A percentile compares a stretch with the other conserved stretches of the same genome.
phyloP scores from a whole-genome alignment of 495 filamentous ascomycete genomes.

The Melanomma pulvis-pyrius region DNA sequence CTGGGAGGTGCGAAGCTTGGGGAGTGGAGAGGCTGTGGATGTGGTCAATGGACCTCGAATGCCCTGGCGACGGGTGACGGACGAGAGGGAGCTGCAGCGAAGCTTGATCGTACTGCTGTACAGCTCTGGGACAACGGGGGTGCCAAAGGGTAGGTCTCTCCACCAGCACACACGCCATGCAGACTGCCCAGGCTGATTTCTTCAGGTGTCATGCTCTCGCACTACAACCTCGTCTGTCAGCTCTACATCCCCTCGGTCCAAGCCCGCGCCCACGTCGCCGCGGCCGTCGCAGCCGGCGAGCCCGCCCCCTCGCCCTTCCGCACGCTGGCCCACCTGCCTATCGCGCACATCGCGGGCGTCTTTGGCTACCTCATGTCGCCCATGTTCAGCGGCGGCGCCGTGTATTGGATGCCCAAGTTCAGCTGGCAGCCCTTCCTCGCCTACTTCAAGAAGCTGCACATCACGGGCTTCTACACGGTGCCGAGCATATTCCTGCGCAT shows the following conservation, averaged over 20 bases:
- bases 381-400: slow-evolving; percentile 25
- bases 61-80: slow-evolving; percentile 53
- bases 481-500: slow-evolving; percentile 44
- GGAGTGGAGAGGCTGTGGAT: slow-evolving; percentile 27
- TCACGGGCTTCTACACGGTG: slow-evolving; percentile 42
- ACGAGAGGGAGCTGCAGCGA: slow-evolving; percentile 44
- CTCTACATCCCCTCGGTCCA: slow-evolving; percentile 29
- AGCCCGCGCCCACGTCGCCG: slow-evolving; percentile 16
- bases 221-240: slow-evolving; percentile 45
- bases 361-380: slow-evolving; percentile 50
- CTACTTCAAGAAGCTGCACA: slow-evolving; percentile 36
- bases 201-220: slow-evolving; percentile 45
- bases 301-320: slow-evolving; percentile 40
- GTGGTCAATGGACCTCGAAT: slow-evolving; percentile 34
- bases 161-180: not conserved
- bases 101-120: slow-evolving; percentile 44
- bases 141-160: slow-evolving; percentile 44
- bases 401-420: slow-evolving; percentile 44
- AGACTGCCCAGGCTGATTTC: not conserved
- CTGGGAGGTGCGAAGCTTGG: slow-evolving; percentile 28
- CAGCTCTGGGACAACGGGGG: slow-evolving; percentile 48
- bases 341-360: slow-evolving; percentile 51
- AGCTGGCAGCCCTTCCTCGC: slow-evolving; percentile 35
- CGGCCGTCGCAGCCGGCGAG: slow-evolving; percentile 19
- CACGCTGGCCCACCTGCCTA: slow-evolving; percentile 56